A percentile compares a stretch with the other conserved stretches of the same genome.
These are phyloP conservation scores for Blastocystis sp. DNA, from an alignment of 352 stramenopile genomes.

Conservation along the genomic window DNA sequence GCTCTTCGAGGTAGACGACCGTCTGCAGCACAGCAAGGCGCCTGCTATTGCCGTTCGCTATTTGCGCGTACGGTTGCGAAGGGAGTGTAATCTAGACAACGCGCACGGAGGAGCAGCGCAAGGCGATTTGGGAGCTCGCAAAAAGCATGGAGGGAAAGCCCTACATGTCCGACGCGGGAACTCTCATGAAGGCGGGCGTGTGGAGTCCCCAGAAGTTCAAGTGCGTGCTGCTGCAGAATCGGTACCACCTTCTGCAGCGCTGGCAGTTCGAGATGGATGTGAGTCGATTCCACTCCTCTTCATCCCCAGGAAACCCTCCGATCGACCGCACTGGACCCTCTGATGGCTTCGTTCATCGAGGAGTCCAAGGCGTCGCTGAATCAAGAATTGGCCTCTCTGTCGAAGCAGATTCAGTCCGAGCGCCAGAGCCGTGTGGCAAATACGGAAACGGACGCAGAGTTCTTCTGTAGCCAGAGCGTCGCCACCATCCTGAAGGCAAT, in stretches of 20 bases:
- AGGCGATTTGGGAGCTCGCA: constrained; percentile 34
- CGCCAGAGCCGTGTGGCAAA: constrained; percentile 21
- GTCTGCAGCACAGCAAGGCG: constrained; percentile 43
- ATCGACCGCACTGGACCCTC: constrained; percentile 4
- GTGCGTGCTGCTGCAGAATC: constrained; percentile 42
- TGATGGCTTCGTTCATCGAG: neutral
- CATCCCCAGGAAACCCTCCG: neutral
- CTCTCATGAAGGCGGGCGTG: constrained; percentile 35
- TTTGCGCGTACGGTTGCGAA: neutral
- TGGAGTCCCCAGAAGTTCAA: constrained; percentile 67
- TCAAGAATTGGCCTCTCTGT: neutral
- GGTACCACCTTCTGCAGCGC: constrained; percentile 1
- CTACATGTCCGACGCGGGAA: constrained; percentile 42
- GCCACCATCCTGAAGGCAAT: constrained; percentile 5
- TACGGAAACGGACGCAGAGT: constrained; percentile 7
- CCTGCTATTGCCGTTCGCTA: constrained; percentile 62
- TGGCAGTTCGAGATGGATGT: constrained; percentile 23
- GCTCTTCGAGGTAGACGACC: constrained; percentile 57
- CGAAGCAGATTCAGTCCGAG: constrained; percentile 14
- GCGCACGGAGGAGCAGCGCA: constrained; percentile 39
- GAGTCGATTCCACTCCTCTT: neutral
- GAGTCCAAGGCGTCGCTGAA: neutral
- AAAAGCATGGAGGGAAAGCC: constrained; percentile 57
- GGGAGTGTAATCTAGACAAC: constrained; percentile 10
- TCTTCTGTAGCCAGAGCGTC: constrained; percentile 48